Base-by-base conservation (phyloP, 2,329 filamentous ascomycete species). In the Aspergillus spinulosporus region DNA sequence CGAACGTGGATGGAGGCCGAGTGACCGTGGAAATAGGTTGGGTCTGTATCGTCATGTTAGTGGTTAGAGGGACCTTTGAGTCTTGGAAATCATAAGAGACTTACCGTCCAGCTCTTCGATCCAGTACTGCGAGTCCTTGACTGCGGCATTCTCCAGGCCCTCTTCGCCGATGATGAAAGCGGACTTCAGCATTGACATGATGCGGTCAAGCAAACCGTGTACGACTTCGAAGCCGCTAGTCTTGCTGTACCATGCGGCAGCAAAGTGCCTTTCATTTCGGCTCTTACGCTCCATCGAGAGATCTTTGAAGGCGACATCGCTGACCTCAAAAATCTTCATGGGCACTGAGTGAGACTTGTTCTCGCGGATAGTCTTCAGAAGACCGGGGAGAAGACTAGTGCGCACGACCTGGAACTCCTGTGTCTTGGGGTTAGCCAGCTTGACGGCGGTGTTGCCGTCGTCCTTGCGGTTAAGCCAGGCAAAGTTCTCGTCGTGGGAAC, bases 401-500 rank as follows among this genome's bases (percentile, higher is more conserved):
- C 92, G 88, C 28, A 96, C 92, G 54, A 97, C 87, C 75, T 97
- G 92, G 76, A 96, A 97, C 72, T 97, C 92, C 28, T 86, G 82
- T 0, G 92, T 95, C 80, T 97, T 97, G 54, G 92, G 92, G 74
- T 97, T 97, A 62, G 90, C 90, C 40, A 97, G 87, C 66, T 86
- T 87, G 64, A 97, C 85, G 29, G 90, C 92, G 0, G 88, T 91
- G 57, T 83, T 87, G 62, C 90, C 90, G 67, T 96, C 89, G 64
- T 97, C 92, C 69, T 87, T 86, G 69, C 92, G 88, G 78, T 96
- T 96, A 50, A 99, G 81, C 89, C 90, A 97, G 58, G 83, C 88
- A 73, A 97, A 99, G 79, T 99, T 99, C 82, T 99, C 94, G 69
- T 97, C 93, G 74, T 97, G 92, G 45, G 91, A 96, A 82, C 94